Evolutionary conservation across 2,329 filamentous ascomycete genomes (phyloP).

Genomic region (Ophidiomyces ophidiicola): DNA sequence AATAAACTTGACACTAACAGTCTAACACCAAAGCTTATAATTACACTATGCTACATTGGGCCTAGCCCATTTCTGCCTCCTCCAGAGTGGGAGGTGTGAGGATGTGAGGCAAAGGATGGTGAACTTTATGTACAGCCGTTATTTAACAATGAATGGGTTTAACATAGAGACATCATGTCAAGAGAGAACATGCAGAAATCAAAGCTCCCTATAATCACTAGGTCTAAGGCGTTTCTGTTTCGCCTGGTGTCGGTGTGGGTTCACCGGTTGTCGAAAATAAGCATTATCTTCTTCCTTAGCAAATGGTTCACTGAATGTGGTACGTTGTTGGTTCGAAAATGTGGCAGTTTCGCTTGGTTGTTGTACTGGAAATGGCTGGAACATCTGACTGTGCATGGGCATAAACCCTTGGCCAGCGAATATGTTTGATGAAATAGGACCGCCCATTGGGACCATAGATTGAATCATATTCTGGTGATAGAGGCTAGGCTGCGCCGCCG

Average conservation of each 20-base stretch:
- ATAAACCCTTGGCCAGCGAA: slow-evolving; percentile 20
- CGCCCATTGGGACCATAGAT: slow-evolving; percentile 22
- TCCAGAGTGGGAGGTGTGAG: too few relatives aligned
- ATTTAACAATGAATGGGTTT: too few relatives aligned
- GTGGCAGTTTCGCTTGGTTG: slow-evolving; percentile 27
- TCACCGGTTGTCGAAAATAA: slow-evolving; percentile 92
- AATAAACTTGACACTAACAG: too few relatives aligned
- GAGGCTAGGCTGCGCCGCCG: background rate
- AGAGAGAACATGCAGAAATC: too few relatives aligned
- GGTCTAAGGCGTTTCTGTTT: slow-evolving; percentile 67
- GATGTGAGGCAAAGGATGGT: too few relatives aligned
- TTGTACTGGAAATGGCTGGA: slow-evolving; percentile 23
- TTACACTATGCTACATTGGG: too few relatives aligned
- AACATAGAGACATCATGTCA: too few relatives aligned
- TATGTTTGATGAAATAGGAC: slow-evolving; percentile 26
- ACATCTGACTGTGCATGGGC: slow-evolving; percentile 21
- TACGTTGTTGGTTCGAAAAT: slow-evolving; percentile 49
- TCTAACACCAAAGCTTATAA: too few relatives aligned
- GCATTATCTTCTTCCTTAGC: slow-evolving; percentile 68
- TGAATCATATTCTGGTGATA: slow-evolving; percentile 14
- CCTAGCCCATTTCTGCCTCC: too few relatives aligned
- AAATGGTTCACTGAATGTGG: slow-evolving; percentile 40
- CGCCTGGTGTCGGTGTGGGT: slow-evolving; percentile 80
- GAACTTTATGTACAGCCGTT: too few relatives aligned
- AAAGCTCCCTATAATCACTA: slow-evolving; percentile 82